A percentile compares a stretch with the other conserved stretches of the same genome.
Conservation (phyloP, 2,329 filamentous ascomycete species). For the Diaporthe australafricana region DNA sequence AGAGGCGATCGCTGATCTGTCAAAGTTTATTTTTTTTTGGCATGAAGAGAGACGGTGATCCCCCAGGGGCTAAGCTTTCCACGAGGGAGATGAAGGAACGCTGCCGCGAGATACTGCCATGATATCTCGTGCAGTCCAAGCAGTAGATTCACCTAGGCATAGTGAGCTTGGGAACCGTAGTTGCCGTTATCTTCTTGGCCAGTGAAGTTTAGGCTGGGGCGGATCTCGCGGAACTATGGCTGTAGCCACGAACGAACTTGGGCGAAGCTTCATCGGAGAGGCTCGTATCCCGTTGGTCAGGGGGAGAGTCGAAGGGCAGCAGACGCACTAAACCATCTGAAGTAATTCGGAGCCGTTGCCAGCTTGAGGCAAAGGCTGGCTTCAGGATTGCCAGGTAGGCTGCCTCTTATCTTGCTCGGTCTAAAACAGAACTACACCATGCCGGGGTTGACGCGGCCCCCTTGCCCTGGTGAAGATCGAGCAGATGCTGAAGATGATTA, state of each 20-base stretch:
- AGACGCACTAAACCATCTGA: background rate
- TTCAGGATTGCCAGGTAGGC: background rate
- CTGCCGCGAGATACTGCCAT: background rate
- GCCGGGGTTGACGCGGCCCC: background rate
- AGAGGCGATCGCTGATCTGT: constrained; percentile 15
- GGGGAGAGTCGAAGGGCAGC: background rate
- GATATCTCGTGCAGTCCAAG: background rate
- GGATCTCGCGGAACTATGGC: background rate
- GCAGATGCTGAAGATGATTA: constrained; percentile 6
- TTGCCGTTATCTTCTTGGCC: background rate
- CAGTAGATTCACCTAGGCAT: background rate
- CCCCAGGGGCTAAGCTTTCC: background rate
- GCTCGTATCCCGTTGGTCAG: background rate
- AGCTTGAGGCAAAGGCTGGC: constrained; percentile 8
- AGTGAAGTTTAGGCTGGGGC: background rate
- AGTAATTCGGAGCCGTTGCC: constrained; percentile 20
- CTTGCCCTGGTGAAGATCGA: constrained; percentile 22
- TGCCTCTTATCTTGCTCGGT: constrained; percentile 10
- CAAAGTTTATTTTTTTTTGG: background rate
- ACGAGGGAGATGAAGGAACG: background rate
- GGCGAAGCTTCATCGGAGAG: background rate
- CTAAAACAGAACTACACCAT: constrained; percentile 12
- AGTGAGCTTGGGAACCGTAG: background rate
- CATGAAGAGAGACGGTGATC: background rate
- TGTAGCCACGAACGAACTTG: background rate